A percentile compares a stretch with the other conserved stretches of the same genome.
Conservation (phyloP, 1,139 yeast species). For the Suhomyces atakaporum region DNA sequence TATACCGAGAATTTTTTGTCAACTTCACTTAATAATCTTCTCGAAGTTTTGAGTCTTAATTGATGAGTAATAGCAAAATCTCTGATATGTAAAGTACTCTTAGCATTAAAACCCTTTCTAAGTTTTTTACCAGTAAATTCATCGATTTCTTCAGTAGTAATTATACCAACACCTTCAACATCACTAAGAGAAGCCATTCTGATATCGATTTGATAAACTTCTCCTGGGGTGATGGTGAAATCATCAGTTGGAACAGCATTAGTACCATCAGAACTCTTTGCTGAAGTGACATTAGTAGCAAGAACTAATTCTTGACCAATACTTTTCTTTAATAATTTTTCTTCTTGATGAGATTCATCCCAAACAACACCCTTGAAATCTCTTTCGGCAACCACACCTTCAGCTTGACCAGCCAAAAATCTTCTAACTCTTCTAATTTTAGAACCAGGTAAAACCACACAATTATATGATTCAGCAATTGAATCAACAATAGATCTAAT, state of each 20-base stretch:
- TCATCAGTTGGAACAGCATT: slow-evolving; percentile 75
- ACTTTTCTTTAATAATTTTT: slow-evolving; percentile 51
- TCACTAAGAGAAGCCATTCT: slow-evolving; percentile 71
- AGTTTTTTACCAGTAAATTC: slow-evolving; percentile 64
- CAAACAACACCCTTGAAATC: slow-evolving; percentile 93
- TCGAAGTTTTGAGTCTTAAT: slow-evolving; percentile 72
- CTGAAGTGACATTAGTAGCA: slow-evolving; percentile 40
- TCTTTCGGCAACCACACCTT: slow-evolving; percentile 85
- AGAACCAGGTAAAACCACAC: slow-evolving; percentile 88
- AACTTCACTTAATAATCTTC: slow-evolving; percentile 67
- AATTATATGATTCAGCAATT: slow-evolving; percentile 77
- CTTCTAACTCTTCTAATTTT: slow-evolving; percentile 89
- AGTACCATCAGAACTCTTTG: slow-evolving; percentile 27
- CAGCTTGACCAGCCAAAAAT: slow-evolving; percentile 94
- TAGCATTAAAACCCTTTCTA: slow-evolving; percentile 54
- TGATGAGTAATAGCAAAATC: slow-evolving; percentile 82
- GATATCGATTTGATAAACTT: slow-evolving; percentile 83
- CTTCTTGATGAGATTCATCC: slow-evolving; percentile 83
- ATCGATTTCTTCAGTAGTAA: slow-evolving; percentile 67
- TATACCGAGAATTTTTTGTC: slow-evolving; percentile 80
- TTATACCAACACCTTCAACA: slow-evolving; percentile 57
- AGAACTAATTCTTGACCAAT: slow-evolving; percentile 43
- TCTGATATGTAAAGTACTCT: slow-evolving; percentile 77
- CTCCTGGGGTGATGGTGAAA: slow-evolving; percentile 73
- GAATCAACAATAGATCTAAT: slow-evolving; percentile 78